Evolutionary conservation across 805 yeast genomes (phyloP).

Genomic region (Lachancea sp.): DNA sequence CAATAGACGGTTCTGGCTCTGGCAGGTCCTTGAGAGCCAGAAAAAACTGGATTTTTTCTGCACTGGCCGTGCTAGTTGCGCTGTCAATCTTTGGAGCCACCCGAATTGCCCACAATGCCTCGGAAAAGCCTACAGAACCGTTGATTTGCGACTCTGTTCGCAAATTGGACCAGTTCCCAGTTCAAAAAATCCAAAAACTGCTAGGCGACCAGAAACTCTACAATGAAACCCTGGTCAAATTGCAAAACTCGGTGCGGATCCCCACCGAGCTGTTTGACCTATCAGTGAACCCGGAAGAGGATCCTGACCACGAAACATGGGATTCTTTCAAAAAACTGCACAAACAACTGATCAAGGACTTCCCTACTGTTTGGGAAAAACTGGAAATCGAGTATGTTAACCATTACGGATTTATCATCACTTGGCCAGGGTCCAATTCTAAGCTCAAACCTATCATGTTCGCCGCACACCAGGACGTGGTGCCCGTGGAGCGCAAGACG

Average conservation of each 20-base stretch:
- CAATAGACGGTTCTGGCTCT: conserved; percentile 2
- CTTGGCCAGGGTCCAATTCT: conserved; percentile 51
- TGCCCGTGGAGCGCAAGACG: conserved; percentile 62
- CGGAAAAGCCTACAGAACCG: neutral
- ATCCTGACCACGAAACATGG: conserved; percentile 39
- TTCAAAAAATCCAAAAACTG: conserved; percentile 6
- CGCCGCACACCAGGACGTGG: conserved; percentile 77
- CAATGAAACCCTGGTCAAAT: conserved; percentile 35
- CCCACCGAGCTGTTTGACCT: conserved; percentile 57
- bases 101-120: neutral
- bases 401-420: conserved; percentile 54
- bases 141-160: conserved; percentile 11
- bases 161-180: conserved; percentile 3
- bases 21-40: neutral
- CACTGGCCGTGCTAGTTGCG: neutral
- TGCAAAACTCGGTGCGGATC: conserved; percentile 50
- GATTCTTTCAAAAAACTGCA: conserved; percentile 41
- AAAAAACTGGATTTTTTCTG: conserved; percentile 4
- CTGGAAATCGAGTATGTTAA: conserved; percentile 51
- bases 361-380: conserved; percentile 46
- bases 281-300: conserved; percentile 39
- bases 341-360: conserved; percentile 44
- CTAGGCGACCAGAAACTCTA: conserved; percentile 30
- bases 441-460: conserved; percentile 57
- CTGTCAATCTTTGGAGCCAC: conserved; percentile 1